Percentiles rank a stretch among this genome's conserved stretches.
phyloP scores from a whole-genome alignment of 192 early-diverging fungal genomes.

The Podila horticola region DNA sequence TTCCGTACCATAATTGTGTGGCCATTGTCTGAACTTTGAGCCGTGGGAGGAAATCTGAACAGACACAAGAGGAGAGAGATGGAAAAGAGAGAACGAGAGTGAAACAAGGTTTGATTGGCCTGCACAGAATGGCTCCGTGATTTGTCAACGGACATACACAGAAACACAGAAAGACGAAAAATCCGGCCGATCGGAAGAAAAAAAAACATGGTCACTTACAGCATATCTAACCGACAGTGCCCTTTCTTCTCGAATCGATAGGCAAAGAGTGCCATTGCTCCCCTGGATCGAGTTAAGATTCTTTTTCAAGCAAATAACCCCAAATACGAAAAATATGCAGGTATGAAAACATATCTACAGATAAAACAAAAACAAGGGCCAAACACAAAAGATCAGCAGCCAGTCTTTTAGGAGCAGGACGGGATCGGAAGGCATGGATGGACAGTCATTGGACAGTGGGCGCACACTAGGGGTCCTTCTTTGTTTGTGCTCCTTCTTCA shows the following conservation, averaged over 20 bases:
- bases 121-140: not conserved
- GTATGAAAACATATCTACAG: conserved; percentile 26
- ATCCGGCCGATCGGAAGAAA: not conserved
- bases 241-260: conserved; percentile 10
- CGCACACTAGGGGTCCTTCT: not conserved
- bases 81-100: no score
- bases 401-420: no score
- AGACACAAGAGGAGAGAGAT: no score
- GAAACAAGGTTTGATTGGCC: conserved; percentile 4
- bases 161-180: no score
- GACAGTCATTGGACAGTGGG: not conserved
- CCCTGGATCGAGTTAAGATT: conserved; percentile 85
- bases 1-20: not conserved
- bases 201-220: not conserved
- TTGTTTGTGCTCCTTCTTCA: not conserved
- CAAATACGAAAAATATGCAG: conserved; percentile 67
- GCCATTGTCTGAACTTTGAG: not conserved
- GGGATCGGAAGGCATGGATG: no score
- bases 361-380: not conserved
- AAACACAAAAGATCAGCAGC: no score
- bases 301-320: conserved; percentile 83
- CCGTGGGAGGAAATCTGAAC: conserved; percentile 1
- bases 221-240: not conserved
- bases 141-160: no score
- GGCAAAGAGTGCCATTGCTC: conserved; percentile 84